Percentiles rank a stretch among this genome's conserved stretches.
phyloP scores from a whole-genome alignment of 805 yeast species.

The Nakazawaea molendinolei region DNA sequence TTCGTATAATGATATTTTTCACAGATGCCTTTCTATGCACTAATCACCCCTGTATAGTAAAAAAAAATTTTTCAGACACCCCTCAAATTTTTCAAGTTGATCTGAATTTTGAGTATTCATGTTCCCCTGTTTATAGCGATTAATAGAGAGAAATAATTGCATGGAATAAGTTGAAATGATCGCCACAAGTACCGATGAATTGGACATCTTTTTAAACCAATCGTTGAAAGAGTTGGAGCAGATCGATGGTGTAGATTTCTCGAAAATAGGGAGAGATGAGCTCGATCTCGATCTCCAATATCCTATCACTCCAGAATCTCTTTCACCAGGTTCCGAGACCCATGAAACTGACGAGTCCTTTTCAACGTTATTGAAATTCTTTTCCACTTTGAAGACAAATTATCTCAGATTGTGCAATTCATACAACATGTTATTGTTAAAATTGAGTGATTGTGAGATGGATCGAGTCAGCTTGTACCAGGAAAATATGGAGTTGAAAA shows the following conservation, averaged over 20 bases:
- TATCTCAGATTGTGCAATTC: conserved; percentile 18
- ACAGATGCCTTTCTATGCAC: no score
- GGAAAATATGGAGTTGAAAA: conserved; percentile 21
- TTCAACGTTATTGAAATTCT: conserved; percentile 14
- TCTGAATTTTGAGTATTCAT: no score
- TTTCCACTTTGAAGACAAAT: conserved; percentile 18
- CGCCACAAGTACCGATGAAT: no score
- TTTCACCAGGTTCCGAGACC: conserved; percentile 5
- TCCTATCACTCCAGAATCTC: conserved; percentile 8
- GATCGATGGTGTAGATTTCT: neutral
- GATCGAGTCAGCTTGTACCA: conserved; percentile 17
- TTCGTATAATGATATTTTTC: neutral
- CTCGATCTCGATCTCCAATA: neutral
- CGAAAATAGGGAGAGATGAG: no score
- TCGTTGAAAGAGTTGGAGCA: conserved; percentile 1
- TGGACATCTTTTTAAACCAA: conserved; percentile 2
- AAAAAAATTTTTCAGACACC: no score
- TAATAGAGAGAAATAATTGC: no score
- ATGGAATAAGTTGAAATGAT: no score
- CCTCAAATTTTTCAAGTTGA: no score
- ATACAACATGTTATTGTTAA: conserved; percentile 17
- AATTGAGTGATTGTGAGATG: conserved; percentile 17
- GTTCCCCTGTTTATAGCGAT: no score
- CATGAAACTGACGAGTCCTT: neutral
- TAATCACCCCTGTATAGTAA: no score